A percentile compares a stretch with the other conserved stretches of the same genome.
Conservation (phyloP, 139 green algal genomes). For the Coccomyxa sp. region DNA sequence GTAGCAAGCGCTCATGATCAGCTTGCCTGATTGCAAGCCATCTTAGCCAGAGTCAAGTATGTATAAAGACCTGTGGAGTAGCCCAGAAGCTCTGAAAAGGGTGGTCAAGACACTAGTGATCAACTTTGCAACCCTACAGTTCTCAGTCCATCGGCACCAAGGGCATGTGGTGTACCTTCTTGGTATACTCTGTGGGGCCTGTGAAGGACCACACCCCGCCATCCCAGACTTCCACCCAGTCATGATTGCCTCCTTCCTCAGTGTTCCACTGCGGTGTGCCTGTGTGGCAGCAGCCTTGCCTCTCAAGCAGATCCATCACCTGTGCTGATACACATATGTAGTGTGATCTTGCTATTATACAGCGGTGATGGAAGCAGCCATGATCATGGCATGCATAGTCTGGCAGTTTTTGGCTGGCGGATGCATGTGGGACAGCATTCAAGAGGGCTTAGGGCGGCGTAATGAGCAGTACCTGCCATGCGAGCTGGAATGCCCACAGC, state of each 20-base stretch:
- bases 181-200: constrained; percentile 9
- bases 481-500: constrained; percentile 52
- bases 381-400: background rate
- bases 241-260: constrained; percentile 12
- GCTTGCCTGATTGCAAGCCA: too few relatives aligned
- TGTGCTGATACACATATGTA: too few relatives aligned
- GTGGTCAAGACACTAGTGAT: background rate
- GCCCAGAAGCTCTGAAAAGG: background rate
- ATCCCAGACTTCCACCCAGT: constrained; percentile 44
- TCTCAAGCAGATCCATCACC: background rate
- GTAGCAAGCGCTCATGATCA: too few relatives aligned
- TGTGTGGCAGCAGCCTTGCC: constrained; percentile 2
- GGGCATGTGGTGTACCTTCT: background rate
- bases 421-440: background rate
- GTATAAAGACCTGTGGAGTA: background rate
- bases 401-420: too few relatives aligned
- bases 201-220: constrained; percentile 39
- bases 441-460: background rate
- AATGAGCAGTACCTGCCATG: constrained; percentile 31
- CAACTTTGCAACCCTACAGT: background rate
- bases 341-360: too few relatives aligned
- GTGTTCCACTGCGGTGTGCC: constrained; percentile 27
- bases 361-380: background rate
- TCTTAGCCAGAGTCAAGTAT: background rate
- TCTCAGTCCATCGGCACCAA: background rate